Conservation (phyloP, 768 basidiomycete species). For the Neoboletus magnificus region DNA sequence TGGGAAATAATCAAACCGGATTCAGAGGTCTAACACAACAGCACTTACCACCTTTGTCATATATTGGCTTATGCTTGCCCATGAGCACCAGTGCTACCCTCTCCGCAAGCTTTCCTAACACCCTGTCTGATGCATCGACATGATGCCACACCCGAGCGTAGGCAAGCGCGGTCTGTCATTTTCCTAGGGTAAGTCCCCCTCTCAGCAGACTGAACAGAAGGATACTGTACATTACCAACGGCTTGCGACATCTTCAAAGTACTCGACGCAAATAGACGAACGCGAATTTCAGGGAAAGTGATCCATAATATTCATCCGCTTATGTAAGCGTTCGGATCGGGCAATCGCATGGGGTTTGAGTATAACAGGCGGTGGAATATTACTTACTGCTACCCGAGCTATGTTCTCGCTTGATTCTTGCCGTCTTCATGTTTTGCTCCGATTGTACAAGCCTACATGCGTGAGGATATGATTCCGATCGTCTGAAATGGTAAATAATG, state of each 20-base stretch:
- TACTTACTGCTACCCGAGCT: no score
- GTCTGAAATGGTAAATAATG: no score
- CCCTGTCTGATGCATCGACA: slow-evolving; percentile 83
- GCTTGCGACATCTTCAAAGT: slow-evolving; percentile 68
- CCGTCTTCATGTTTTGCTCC: no score
- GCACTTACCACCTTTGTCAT: slow-evolving; percentile 79
- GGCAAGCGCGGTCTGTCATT: slow-evolving; percentile 83
- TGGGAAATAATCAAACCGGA: slow-evolving; percentile 29
- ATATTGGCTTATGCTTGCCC: slow-evolving; percentile 99
- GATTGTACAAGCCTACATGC: no score
- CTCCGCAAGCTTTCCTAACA: slow-evolving; percentile 93
- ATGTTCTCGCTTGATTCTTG: no score
- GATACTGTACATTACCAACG: slow-evolving; percentile 67
- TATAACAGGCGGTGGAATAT: no score
- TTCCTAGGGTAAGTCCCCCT: neutral
- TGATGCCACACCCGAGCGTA: slow-evolving; percentile 97
- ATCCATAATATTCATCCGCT: neutral
- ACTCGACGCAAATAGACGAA: neutral
- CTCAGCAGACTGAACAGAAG: neutral
- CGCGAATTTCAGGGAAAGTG: neutral
- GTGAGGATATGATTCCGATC: no score
- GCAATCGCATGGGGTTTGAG: no score
- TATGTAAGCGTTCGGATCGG: neutral
- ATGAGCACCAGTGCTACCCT: slow-evolving; percentile 93
- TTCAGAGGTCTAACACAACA: neutral